Conservation (phyloP, 768 basidiomycete genomes). For the Mycena maculata region DNA sequence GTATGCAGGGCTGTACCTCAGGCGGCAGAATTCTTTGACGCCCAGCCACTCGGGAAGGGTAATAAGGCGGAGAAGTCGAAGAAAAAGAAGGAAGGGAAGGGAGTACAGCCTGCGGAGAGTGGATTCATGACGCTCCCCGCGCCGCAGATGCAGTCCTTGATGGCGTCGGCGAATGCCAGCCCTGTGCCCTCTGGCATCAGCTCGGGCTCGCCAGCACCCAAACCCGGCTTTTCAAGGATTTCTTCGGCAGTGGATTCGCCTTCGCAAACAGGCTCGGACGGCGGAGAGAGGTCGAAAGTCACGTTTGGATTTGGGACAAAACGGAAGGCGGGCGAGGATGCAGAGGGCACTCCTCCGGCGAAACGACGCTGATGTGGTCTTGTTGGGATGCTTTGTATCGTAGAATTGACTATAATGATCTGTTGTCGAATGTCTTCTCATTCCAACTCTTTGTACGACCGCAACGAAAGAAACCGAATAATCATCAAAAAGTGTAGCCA, state of each 20-base stretch:
- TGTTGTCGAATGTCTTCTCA: no score
- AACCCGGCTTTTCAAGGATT: conserved; percentile 83
- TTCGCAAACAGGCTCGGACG: conserved; percentile 64
- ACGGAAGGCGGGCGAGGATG: conserved; percentile 82
- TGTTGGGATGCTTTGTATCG: no score
- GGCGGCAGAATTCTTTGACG: conserved; percentile 81
- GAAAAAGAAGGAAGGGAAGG: conserved; percentile 78
- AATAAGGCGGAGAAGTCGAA: conserved; percentile 87
- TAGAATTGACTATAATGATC: no score
- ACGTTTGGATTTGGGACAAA: conserved; percentile 83
- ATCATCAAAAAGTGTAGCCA: conserved; percentile 61
- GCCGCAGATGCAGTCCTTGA: conserved; percentile 54
- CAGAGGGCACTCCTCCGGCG: conserved; percentile 71
- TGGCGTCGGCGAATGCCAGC: conserved; percentile 56
- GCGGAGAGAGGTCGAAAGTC: conserved; percentile 77
- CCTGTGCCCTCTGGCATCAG: conserved; percentile 56
- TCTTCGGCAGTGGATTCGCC: conserved; percentile 67
- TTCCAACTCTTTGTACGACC: no score
- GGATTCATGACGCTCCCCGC: conserved; percentile 83
- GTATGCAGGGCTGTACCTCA: conserved; percentile 84
- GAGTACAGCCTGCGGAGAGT: conserved; percentile 57
- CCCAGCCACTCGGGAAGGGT: conserved; percentile 83
- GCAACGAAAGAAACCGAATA: no score
- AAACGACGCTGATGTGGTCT: conserved; percentile 61
- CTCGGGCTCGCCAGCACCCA: conserved; percentile 72